Base-by-base conservation (phyloP, 176 grass and related monocot species). In the Triticum monococcum region DNA sequence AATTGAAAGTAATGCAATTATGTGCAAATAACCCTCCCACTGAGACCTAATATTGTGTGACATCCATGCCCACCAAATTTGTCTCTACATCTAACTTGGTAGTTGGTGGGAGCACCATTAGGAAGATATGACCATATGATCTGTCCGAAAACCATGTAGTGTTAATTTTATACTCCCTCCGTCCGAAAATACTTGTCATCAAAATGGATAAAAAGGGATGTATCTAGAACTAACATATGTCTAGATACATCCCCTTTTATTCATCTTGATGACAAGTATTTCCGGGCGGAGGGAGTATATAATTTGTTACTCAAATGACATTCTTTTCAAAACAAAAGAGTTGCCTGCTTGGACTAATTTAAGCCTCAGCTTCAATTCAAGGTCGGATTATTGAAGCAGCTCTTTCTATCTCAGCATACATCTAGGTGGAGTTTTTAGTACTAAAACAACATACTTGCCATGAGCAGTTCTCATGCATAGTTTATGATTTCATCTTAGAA, bases 401-500 rank as follows among this genome's bases (percentile, higher is more conserved):
- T 59, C 18, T 59, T 22, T 59, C n/a, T 62, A 62, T n/a, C 60
- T 24, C 20, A 62, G 60, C 20, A 62, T 62, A 62, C 60, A 62
- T 73, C 23, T 45, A 82, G 32, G 22, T 76, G 20, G 3, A 87
- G 18, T 64, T 66, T 50, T 75, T 45, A 61, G 23, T 31, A 41
- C 41, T 81, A 22, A n/a, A 12, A 50, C 52, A 56, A 61, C 59
- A 38, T 73, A 25, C 13, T 67, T 43, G 36, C 65, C 66, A 35
- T n/a, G 20, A 30, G 72, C 25, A 56, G 52, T 33, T 77, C 2
- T 18, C 74, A 36, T 50, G 50, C 40, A 25, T 20, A 46, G 9
- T 84, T 84, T 23, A 70, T 82, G 36, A 61, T 48, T 64, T 33
- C 24, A 73, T 84, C 31, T 72, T 79, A 72, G 35, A 84, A 79